A percentile compares a stretch with the other conserved stretches of the same genome.
phyloP scores from a whole-genome alignment of 805 yeast species.

The Ascoidea asiatica region DNA sequence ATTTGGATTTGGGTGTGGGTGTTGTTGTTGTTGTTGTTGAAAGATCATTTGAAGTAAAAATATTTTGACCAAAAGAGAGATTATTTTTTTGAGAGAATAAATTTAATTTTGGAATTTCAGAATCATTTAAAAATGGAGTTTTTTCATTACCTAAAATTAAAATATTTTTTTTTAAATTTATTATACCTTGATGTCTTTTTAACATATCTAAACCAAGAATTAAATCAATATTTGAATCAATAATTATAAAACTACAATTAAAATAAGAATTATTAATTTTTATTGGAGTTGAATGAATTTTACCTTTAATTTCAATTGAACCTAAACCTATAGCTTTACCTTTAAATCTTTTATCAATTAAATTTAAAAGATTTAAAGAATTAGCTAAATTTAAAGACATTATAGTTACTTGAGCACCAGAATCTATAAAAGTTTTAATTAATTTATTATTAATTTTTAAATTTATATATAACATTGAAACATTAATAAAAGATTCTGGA shows the following conservation, averaged over 20 bases:
- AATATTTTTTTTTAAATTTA: conserved; percentile 57
- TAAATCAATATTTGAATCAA: conserved; percentile 63
- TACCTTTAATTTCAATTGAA: conserved; percentile 59
- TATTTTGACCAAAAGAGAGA: conserved; percentile 21
- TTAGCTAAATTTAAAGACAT: conserved; percentile 71
- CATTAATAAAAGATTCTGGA: conserved; percentile 80
- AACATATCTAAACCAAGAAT: conserved; percentile 87
- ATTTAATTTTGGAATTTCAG: conserved; percentile 41
- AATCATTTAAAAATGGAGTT: conserved; percentile 59
- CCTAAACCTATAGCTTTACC: conserved; percentile 94
- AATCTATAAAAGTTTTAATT: conserved; percentile 87
- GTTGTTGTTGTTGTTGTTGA: background rate
- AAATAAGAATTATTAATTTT: conserved; percentile 54
- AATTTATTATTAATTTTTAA: conserved; percentile 68
- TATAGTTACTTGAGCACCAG: conserved; percentile 90
- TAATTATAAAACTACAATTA: conserved; percentile 56
- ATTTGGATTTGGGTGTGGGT: conserved; percentile 4
- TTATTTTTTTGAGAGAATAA: conserved; percentile 10
- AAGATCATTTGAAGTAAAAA: conserved; percentile 8
- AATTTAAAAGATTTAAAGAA: conserved; percentile 48
- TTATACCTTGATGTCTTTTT: conserved; percentile 70
- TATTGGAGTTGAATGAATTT: conserved; percentile 80
- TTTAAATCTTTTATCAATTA: conserved; percentile 66
- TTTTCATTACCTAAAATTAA: conserved; percentile 62
- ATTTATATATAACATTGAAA: conserved; percentile 72